A percentile compares a stretch with the other conserved stretches of the same genome.
These are phyloP conservation scores for Volvox africanus DNA, from an alignment of 139 green algal genomes.

Conservation along the genomic window DNA sequence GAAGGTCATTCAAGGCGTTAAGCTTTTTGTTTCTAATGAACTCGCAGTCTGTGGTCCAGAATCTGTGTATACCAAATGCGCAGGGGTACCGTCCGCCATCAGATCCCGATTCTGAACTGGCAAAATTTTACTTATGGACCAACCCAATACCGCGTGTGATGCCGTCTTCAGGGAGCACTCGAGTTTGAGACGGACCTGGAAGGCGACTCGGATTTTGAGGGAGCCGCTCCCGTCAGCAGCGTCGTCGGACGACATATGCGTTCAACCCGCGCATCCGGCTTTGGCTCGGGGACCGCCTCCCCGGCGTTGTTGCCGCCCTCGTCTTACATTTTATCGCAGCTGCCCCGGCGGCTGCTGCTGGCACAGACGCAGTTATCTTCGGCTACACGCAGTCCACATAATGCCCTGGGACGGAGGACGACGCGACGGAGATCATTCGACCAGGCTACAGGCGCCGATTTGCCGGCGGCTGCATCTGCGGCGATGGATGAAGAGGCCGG, in stretches of 20 bases:
- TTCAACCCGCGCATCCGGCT: background rate
- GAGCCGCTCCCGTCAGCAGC: background rate
- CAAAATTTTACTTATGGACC: no score
- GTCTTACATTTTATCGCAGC: background rate
- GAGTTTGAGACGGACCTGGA: background rate
- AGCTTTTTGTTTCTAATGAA: no score
- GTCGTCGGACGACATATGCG: background rate
- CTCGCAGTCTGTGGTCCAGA: no score
- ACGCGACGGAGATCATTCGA: conserved; percentile 3
- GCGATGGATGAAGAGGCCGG: background rate
- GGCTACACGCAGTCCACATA: background rate
- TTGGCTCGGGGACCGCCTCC: background rate
- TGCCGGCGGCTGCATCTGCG: background rate
- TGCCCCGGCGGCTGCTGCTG: background rate
- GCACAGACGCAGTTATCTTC: background rate
- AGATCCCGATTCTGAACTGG: no score
- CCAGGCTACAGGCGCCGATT: background rate
- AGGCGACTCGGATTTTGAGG: background rate
- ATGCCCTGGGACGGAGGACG: background rate
- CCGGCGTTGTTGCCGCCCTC: background rate
- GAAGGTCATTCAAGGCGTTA: no score
- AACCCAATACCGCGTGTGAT: no score
- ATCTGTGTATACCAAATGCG: no score
- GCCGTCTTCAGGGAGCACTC: background rate
- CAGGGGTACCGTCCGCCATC: no score